Percentiles rank a stretch among this genome's conserved stretches.
Conservation (phyloP, 2,329 filamentous ascomycete genomes). For the Claviceps maximensis region DNA sequence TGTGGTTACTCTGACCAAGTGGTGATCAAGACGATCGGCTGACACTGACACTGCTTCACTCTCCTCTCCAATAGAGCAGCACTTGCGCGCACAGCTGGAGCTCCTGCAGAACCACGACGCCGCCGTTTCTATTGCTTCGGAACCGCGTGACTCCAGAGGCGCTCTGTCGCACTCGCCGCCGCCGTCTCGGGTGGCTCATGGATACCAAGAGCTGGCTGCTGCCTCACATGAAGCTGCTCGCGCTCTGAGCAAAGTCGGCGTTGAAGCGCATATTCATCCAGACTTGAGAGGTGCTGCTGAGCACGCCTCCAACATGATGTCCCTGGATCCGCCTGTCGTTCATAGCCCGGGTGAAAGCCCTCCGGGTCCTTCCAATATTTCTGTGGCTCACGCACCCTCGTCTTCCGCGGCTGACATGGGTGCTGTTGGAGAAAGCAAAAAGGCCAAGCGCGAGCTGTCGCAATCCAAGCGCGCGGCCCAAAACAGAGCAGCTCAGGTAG, state of each 20-base stretch:
- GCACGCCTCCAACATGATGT: conserved; percentile 25
- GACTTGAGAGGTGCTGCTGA: conserved; percentile 26
- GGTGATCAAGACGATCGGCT: conserved; percentile 7
- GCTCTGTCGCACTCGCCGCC: conserved; percentile 17
- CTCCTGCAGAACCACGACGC: conserved; percentile 28
- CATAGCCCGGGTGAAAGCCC: conserved; percentile 18
- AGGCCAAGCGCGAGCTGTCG: conserved; percentile 81
- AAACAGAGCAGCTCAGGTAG: conserved; percentile 90
- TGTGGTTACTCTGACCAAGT: not conserved
- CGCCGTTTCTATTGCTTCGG: conserved; percentile 18
- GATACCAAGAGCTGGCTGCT: conserved; percentile 28
- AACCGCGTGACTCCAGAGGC: conserved; percentile 18
- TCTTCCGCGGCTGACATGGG: conserved; percentile 14
- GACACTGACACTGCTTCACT: conserved; percentile 14
- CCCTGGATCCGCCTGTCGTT: conserved; percentile 20
- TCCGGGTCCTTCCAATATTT: conserved; percentile 14
- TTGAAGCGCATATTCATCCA: conserved; percentile 35
- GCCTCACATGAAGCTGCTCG: conserved; percentile 22
- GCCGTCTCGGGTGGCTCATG: conserved; percentile 26
- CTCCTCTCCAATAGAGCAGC: conserved; percentile 21
- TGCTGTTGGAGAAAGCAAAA: conserved; percentile 42
- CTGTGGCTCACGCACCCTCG: conserved; percentile 20
- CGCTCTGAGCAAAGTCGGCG: conserved; percentile 23
- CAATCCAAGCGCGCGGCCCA: conserved; percentile 94
- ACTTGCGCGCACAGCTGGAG: conserved; percentile 31